These are phyloP conservation scores for Carex myosuroides DNA, from an alignment of 176 grass and related monocot genomes.

Conservation along the genomic window DNA sequence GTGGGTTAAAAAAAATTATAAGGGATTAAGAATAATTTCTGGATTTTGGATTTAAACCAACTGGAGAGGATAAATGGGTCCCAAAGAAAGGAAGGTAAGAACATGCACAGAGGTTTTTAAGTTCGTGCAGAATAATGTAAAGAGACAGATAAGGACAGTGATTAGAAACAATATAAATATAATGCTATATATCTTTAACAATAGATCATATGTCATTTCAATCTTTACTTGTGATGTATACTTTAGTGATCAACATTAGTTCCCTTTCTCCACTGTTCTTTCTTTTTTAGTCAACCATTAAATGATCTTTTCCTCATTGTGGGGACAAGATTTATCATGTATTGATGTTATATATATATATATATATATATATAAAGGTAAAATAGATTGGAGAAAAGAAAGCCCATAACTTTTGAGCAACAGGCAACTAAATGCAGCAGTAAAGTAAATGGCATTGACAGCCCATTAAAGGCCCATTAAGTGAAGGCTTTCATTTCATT, in stretches of 20 bases:
- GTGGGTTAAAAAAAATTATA: neutral
- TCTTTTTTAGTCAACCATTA: neutral
- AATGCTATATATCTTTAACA: neutral
- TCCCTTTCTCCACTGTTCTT: neutral
- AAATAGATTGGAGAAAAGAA: neutral
- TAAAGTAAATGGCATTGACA: slow-evolving; percentile 4
- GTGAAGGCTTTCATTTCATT: slow-evolving; percentile 24
- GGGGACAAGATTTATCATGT: neutral
- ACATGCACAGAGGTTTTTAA: slow-evolving; percentile 10
- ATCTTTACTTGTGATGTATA: slow-evolving; percentile 10
- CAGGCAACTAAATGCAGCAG: slow-evolving; percentile 23
- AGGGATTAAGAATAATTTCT: neutral
- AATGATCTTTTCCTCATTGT: neutral
- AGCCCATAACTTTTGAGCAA: slow-evolving; percentile 6
- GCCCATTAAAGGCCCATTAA: slow-evolving; percentile 38
- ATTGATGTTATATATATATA: neutral
- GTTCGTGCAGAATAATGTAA: slow-evolving; percentile 22
- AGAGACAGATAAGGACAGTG: slow-evolving; percentile 4
- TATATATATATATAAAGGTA: neutral
- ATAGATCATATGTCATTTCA: neutral
- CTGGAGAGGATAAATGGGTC: neutral
- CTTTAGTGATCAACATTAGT: neutral
- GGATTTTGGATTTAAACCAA: neutral
- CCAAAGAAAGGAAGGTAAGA: neutral
- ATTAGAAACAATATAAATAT: slow-evolving; percentile 2